phyloP scores from a whole-genome alignment of 495 filamentous ascomycete genomes.

The Hypoxylon fuscum region DNA sequence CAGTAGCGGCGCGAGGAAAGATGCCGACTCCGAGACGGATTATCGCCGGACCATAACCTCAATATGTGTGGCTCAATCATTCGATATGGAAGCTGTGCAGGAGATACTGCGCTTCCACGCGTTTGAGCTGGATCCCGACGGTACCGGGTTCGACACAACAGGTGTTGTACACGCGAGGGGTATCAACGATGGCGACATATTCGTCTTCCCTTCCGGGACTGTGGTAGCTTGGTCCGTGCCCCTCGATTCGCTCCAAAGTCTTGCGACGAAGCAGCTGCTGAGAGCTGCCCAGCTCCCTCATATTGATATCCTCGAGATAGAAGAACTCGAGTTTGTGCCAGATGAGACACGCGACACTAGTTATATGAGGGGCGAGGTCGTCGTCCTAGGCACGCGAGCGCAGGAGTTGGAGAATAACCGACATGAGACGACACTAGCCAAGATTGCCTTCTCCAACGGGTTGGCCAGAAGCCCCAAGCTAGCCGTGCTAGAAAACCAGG shows the following conservation, averaged over 20 bases:
- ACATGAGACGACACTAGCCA: slow-evolving; percentile 83
- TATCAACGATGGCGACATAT: slow-evolving; percentile 78
- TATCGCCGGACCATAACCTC: slow-evolving; percentile 72
- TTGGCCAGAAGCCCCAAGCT: slow-evolving; percentile 96
- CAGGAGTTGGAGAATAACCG: slow-evolving; percentile 54
- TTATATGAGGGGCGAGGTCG: slow-evolving; percentile 86
- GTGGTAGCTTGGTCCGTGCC: slow-evolving; percentile 90
- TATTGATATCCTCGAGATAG: slow-evolving; percentile 75
- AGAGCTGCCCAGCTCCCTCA: slow-evolving; percentile 81
- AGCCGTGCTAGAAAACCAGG: slow-evolving; percentile 87
- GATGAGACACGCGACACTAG: slow-evolving; percentile 79
- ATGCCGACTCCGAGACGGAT: slow-evolving; percentile 26
- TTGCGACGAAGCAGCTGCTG: slow-evolving; percentile 77
- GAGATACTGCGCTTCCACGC: slow-evolving; percentile 76
- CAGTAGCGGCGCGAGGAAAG: slow-evolving; percentile 11
- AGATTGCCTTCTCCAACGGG: slow-evolving; percentile 95
- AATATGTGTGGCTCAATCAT: slow-evolving; percentile 86
- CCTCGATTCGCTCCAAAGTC: slow-evolving; percentile 70
- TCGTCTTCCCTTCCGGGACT: slow-evolving; percentile 97
- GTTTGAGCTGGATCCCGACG: slow-evolving; percentile 69
- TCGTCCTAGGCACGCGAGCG: slow-evolving; percentile 77
- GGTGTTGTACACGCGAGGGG: slow-evolving; percentile 67
- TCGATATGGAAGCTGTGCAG: slow-evolving; percentile 77
- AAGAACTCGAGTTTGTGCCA: slow-evolving; percentile 87
- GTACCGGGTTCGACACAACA: slow-evolving; percentile 65